These are phyloP conservation scores for Venustampulla echinocandica DNA, from an alignment of 495 filamentous ascomycete species.

Conservation along the genomic window DNA sequence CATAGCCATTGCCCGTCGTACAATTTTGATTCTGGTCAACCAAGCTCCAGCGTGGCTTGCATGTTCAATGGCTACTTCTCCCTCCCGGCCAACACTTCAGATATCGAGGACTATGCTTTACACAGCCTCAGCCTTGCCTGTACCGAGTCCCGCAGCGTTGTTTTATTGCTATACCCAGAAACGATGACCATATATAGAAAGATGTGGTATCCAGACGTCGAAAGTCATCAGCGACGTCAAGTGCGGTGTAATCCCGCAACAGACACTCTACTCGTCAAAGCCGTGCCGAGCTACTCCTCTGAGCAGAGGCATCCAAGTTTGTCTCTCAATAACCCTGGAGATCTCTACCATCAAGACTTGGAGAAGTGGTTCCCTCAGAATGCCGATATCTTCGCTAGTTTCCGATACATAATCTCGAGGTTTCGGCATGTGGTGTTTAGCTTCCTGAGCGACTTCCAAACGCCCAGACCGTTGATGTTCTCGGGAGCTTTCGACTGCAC, in stretches of 20 bases:
- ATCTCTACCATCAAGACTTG: neutral
- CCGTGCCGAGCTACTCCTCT: neutral
- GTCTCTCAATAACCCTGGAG: neutral
- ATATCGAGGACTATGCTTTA: neutral
- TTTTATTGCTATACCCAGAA: neutral
- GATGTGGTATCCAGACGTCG: neutral
- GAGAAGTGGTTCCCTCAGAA: neutral
- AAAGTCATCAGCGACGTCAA: neutral
- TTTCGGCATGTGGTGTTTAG: neutral
- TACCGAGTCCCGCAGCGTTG: neutral
- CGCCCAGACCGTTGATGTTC: neutral
- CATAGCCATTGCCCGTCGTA: neutral
- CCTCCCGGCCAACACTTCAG: neutral
- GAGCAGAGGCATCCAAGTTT: neutral
- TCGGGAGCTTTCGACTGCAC: neutral
- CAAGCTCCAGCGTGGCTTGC: neutral
- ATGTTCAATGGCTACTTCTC: neutral
- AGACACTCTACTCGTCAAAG: neutral
- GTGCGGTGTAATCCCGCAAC: neutral
- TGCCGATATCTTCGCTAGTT: neutral
- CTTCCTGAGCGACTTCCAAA: neutral
- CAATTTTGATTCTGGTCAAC: neutral
- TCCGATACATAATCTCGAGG: neutral
- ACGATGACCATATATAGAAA: neutral
- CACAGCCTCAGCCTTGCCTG: neutral